Evolutionary conservation across 164 flowering plant genomes (phyloP), one percentile per base, ranked within the genome.

Genomic region (Liriodendron chinense): DNA sequence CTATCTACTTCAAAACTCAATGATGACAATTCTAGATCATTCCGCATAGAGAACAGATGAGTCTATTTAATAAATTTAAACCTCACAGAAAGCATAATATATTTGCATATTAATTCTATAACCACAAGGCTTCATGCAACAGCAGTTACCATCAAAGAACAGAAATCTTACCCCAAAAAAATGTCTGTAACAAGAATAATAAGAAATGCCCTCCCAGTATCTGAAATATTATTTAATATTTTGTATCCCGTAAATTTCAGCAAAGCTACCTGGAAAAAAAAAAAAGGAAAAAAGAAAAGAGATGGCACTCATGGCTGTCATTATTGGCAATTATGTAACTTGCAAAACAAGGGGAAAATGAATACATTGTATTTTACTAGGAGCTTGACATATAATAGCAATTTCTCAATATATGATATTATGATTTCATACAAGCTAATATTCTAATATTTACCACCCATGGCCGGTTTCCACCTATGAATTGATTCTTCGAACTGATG

Each of bases 191-290:
- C 74, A 75, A 92, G 91, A 78, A 96, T 93, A 64, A 96, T 92
- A 57, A 92, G 84, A 84, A 96, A 89, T 79, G 99, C 98, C 90
- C 93, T 96, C 79, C 98, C 98, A 53, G 95, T 82, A 83, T 96
- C 97, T 43, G 99, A 85, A 65, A 92, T 81, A 82, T 96, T 93
- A 72, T 86, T 91, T 74, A 96, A 24, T 77, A 96, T 82, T 81
- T 94, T 96, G 78, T 93, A 94, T 34, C 99, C 98, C 43, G 98
- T 89, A 83, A 96, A 96, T 82, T 96, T 94, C 85, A 96, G 89
- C 93, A 96, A 88, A 79, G 98, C 94, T 78, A 96, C 97, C 98
- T 94, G 92, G 87, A 85, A 24, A 61, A 53, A 63, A 76, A 72
- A 43, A 34, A 85, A 24, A 61, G 47, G 57, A 76, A 72, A 43